Base-by-base conservation (phyloP, 2,329 filamentous ascomycete genomes). In the Cladophialophora bantiana region DNA sequence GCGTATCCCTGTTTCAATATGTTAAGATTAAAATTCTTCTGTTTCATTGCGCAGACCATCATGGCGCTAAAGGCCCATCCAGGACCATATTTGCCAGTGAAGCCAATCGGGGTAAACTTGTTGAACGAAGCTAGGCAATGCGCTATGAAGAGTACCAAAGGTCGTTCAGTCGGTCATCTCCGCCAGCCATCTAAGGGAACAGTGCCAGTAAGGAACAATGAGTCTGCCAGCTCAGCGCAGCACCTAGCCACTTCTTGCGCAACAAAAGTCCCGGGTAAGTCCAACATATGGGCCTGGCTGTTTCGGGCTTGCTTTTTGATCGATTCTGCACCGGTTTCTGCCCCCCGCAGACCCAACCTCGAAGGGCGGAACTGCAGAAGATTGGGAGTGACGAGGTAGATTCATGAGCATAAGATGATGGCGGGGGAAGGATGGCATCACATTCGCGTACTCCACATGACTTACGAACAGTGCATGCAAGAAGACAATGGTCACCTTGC, bases 321-420 rank as follows among this genome's bases (percentile, higher is more conserved):
- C 32, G 52, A 35, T 26, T 50, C 40, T 18, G 36, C 58, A 31
- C 36, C 50, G 12, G 6, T 26, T 20, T 66, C 31, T 3, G 63
- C 50, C 9, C 53, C 34, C 50, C 9, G 59, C 34, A 38, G n/a
- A 13, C 3, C 38, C 36, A 40, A 66, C 40, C 18, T 42, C 32
- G 40, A 62, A 58, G 20, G 3, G 53, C 34, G 35, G 52, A 12
- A 52, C 13, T 7, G 52, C 20, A 31, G 18, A 2, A 31, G 59
- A 59, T 9, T 50, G 48, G 7, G 59, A 60, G 15, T 58, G 42
- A 7, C 34, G 10, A 40, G 64, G 59, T 6, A 66, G 58, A 35
- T 66, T 52, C 10, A 62, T 57, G 9, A 54, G 35, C 35, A 66
- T 45, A 13, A 66, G 57, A 35, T 62, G 63, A 36, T 65, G 35